These are phyloP conservation scores for Cyanodermella asteris DNA, from an alignment of 2,329 filamentous ascomycete genomes.

Conservation along the genomic window DNA sequence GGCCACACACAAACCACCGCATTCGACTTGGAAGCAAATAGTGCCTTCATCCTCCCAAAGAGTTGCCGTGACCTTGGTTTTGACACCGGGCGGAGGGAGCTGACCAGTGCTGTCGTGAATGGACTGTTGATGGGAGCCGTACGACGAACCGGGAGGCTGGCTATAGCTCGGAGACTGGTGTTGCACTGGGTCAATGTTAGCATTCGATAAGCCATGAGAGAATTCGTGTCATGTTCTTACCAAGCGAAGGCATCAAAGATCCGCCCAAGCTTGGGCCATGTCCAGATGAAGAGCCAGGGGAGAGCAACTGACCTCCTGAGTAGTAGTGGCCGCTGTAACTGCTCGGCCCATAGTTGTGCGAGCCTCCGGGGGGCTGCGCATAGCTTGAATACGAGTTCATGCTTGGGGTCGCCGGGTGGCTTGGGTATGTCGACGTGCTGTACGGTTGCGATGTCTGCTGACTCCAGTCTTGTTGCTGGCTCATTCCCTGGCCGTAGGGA, in stretches of 20 bases:
- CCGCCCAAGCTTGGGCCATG: too few relatives aligned
- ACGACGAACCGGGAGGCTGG: conserved; percentile 18
- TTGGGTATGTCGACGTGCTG: too few relatives aligned
- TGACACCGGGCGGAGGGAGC: conserved; percentile 78
- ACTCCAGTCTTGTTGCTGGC: too few relatives aligned
- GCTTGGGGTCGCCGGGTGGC: too few relatives aligned
- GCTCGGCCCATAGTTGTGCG: too few relatives aligned
- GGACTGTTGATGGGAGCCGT: conserved; percentile 28
- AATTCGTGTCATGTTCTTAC: conserved; percentile 3
- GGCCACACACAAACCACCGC: conserved; percentile 85
- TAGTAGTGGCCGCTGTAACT: too few relatives aligned
- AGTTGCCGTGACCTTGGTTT: conserved; percentile 86
- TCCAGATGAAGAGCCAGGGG: too few relatives aligned
- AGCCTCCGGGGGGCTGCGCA: too few relatives aligned
- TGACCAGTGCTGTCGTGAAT: conserved; percentile 77
- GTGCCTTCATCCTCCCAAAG: conserved; percentile 97
- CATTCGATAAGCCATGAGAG: conserved; percentile 3
- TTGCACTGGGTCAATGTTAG: conserved; percentile 11
- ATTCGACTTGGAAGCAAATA: conserved; percentile 92
- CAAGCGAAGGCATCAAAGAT: conserved; percentile 6
- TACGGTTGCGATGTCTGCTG: too few relatives aligned
- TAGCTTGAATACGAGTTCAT: too few relatives aligned
- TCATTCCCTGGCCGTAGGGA: too few relatives aligned
- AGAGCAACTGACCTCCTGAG: too few relatives aligned
- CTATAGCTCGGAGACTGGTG: conserved; percentile 19